phyloP scores from a whole-genome alignment of 2,329 filamentous ascomycete genomes.

The Aspergillus floridensis region DNA sequence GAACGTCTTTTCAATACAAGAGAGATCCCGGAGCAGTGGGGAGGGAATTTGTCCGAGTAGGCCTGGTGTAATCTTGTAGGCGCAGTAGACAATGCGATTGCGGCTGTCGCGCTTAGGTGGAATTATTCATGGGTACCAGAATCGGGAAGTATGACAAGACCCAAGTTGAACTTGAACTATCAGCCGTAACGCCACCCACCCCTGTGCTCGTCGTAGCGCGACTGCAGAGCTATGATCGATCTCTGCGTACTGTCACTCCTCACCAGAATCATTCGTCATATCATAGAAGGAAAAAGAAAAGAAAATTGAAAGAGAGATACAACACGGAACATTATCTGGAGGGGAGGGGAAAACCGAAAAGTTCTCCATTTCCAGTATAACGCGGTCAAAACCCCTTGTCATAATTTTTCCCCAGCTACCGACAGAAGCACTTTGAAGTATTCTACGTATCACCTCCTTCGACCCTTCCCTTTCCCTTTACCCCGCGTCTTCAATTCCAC shows the following conservation, averaged over 20 bases:
- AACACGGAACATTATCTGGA: not conserved
- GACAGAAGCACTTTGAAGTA: not conserved
- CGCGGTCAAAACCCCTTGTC: too few relatives aligned
- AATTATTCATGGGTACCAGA: not conserved
- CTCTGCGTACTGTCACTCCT: not conserved
- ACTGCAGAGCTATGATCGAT: not conserved
- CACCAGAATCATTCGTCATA: not conserved
- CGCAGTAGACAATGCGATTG: not conserved
- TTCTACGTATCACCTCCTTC: conserved; percentile 17
- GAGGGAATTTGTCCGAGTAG: not conserved
- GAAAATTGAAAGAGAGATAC: not conserved
- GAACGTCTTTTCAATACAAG: not conserved
- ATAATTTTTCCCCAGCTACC: too few relatives aligned
- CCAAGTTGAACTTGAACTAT: not conserved
- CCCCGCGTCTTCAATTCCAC: conserved; percentile 42
- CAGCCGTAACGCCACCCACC: not conserved
- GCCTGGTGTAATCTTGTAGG: not conserved
- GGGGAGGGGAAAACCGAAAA: not conserved
- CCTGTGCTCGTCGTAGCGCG: not conserved
- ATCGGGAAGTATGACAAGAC: not conserved
- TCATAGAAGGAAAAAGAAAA: not conserved
- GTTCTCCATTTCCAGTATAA: too few relatives aligned
- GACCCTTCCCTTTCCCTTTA: conserved; percentile 35
- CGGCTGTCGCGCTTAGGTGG: not conserved
- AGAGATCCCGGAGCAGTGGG: not conserved